A percentile compares a stretch with the other conserved stretches of the same genome.
phyloP scores from a whole-genome alignment of 192 early-diverging fungal species.

The Mycoemilia scoparia region DNA sequence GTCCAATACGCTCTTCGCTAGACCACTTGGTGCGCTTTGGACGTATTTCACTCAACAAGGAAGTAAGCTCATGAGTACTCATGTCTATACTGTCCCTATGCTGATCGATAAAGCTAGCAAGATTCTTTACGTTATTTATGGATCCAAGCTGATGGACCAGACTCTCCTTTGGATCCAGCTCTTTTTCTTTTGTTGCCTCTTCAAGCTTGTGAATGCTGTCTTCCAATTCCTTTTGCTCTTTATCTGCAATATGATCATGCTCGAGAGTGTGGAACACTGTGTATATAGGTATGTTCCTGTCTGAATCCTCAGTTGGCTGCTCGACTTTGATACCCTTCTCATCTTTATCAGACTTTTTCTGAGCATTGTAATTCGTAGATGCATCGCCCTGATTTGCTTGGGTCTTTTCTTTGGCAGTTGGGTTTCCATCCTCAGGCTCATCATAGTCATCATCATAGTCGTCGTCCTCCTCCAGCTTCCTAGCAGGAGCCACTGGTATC shows the following conservation, averaged over 20 bases:
- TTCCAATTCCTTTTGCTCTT: slow-evolving; percentile 14
- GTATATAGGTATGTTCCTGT: slow-evolving; percentile 2
- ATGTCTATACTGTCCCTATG: slow-evolving; percentile 42
- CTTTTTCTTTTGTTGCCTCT: slow-evolving; percentile 8
- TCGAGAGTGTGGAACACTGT: slow-evolving; percentile 24
- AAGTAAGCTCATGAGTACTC: slow-evolving; percentile 49
- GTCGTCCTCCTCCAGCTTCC: slow-evolving; percentile 24
- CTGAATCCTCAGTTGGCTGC: neutral
- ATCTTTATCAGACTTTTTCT: neutral
- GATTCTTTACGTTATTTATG: slow-evolving; percentile 37
- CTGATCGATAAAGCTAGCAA: slow-evolving; percentile 55
- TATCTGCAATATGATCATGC: slow-evolving; percentile 14
- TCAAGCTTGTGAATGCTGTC: slow-evolving; percentile 8
- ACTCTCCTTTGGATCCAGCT: slow-evolving; percentile 24
- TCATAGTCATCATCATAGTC: slow-evolving; percentile 23
- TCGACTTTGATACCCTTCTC: neutral
- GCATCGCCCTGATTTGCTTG: neutral
- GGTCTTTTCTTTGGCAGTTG: neutral
- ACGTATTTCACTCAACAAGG: slow-evolving; percentile 55
- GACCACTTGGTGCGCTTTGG: slow-evolving; percentile 80
- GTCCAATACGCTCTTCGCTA: slow-evolving; percentile 65
- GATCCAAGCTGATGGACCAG: slow-evolving; percentile 21
- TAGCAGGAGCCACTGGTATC: neutral
- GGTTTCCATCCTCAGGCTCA: slow-evolving; percentile 6
- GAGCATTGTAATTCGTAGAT: neutral